Evolutionary conservation across 129 eudicot genomes (phyloP), one percentile per base, ranked within the genome.

Genomic region (Flaveria robusta): DNA sequence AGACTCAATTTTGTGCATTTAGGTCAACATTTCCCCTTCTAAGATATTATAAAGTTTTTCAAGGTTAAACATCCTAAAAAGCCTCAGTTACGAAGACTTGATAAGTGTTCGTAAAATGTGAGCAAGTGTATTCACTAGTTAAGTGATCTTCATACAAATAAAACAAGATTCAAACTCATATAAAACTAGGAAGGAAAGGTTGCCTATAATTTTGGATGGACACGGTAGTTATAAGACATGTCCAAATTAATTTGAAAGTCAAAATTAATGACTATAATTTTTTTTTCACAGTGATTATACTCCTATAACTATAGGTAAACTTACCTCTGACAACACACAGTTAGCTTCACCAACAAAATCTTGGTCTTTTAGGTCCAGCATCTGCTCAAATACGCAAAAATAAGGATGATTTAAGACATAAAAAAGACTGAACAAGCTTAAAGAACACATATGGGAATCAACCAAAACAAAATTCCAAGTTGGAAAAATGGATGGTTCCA

Each of bases 281-380:
- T 24, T 66, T 54, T 50, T 74, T 42, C 20, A 66, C 34, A 47
- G 34, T n/a, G 66, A 72, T 34, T 55, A n/a, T 13, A 42, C 50
- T 3, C 27, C 16, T 51, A 18, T 29, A 56, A 72, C 47, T 23
- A 39, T 45, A 77, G 76, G 62, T 37, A 59, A 64, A 78, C 83
- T 74, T 77, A 95, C 99, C 96, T 95, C 91, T 67, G 99, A 91
- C 64, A 95, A 86, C 75, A 77, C 76, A 88, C 97, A 95, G 71
- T 74, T 95, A 71, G 92, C 86, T 90, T 91, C 97, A 52, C 99
- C 99, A 71, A 95, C 90, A 83, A 83, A 95, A 37, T 95, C 99
- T 85, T 95, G 99, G 75, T 89, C 97, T 56, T 82, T 58, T 83
- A 95, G 88, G 43, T 91, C 82, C 79, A 91, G 86, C 70, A 54